Base-by-base conservation (phyloP, 192 early-diverging fungal species). In the Mortierella alpina region DNA sequence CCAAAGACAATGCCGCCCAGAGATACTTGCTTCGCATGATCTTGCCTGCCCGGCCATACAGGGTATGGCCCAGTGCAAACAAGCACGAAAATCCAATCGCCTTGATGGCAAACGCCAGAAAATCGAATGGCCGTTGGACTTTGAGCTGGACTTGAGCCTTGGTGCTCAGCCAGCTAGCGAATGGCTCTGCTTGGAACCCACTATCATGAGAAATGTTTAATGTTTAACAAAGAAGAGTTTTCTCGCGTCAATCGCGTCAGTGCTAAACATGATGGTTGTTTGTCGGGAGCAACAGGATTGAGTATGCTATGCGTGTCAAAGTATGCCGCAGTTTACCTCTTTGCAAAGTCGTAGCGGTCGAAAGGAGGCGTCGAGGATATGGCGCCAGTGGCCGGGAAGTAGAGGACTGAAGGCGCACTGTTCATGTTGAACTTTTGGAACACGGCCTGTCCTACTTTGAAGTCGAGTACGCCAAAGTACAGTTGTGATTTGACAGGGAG, bases 381-480 rank as follows among this genome's bases (percentile, higher is more conserved):
- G 13, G 48, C 10, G 14, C 40, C 58, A 2, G 86, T 87, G 63
- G 91, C 87, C 12, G 92, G 89, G 63, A 88, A 95, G 60, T 91
- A 90, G 17, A 88, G 84, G 5, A 93, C 69, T 13, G 88, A 84
- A 20, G 93, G 93, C 17, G 93, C 94, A 39, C 83, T 87, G 58
- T 79, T 77, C 63, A 69, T 66, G 23, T 47, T 41, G 69, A 94
- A 91, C 85, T 87, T 84, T 75, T 85, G 85, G 63, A 92, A 95
- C 54, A 92, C 75, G 18, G 84, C 85, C 59, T 84, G 84, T 20
- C 90, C 91, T 66, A 87, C 79, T 44, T 84, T 74, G 64, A 91
- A 95, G 74, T 95, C 94, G 57, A 93, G 66, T 52, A 80, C 53
- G 14, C 86, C 91, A 86, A 95, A 91, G 64, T 88, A 92, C 4